phyloP scores from a whole-genome alignment of 2,329 filamentous ascomycete species.

The Alternaria conjuncta region DNA sequence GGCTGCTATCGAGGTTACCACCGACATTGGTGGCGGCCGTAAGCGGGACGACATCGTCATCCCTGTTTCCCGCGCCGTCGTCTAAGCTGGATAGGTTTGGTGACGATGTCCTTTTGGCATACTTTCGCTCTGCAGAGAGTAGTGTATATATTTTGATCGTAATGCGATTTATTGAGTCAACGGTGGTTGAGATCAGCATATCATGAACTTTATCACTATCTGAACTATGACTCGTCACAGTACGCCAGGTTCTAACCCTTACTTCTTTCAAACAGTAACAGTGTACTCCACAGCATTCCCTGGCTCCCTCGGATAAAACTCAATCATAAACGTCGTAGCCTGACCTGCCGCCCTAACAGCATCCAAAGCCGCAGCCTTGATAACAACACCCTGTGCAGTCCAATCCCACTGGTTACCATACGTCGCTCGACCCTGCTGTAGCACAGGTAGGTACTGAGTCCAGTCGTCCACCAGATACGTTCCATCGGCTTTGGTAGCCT shows the following conservation, averaged over 20 bases:
- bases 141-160: background rate
- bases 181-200: background rate
- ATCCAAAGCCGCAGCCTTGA: constrained; percentile 55
- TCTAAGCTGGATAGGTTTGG: background rate
- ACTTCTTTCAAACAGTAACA: constrained; percentile 45
- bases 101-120: background rate
- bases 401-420: constrained; percentile 61
- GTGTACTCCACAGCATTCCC: constrained; percentile 60
- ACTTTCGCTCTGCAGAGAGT: background rate
- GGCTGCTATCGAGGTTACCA: background rate
- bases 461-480: constrained; percentile 62
- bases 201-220: background rate
- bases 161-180: background rate
- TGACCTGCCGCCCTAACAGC: constrained; percentile 56
- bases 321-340: constrained; percentile 59
- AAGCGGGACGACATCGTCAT: background rate
- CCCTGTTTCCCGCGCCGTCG: background rate
- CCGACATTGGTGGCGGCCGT: background rate
- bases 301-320: constrained; percentile 61
- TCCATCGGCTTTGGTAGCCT: constrained; percentile 58
- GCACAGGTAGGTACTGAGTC: constrained; percentile 60
- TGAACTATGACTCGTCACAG: background rate
- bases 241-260: background rate
- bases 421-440: constrained; percentile 58
- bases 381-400: constrained; percentile 54